Evolutionary conservation across 2,329 filamentous ascomycete genomes (phyloP), one percentile per base, ranked within the genome.

Genomic region (Exophiala phaeomuriformis): DNA sequence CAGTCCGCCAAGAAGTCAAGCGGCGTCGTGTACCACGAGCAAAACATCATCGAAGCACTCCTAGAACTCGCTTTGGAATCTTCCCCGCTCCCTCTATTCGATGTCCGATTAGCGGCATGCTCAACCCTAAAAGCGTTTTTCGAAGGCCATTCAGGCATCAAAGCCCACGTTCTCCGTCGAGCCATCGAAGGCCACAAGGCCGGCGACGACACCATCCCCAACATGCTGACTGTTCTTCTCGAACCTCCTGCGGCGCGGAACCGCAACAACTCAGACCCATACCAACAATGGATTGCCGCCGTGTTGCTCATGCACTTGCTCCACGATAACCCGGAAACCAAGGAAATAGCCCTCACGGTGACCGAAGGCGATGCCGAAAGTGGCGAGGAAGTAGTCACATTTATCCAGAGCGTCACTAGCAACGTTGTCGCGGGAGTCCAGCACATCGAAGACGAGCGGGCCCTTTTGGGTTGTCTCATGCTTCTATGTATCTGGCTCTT

Each of bases 111-210:
- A 64, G 87, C 91, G 19, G 90, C 88, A 27, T 93, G 87, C 67
- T 85, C 91, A 63, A 95, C 91, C 64, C 81, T 98, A 57, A 90
- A 95, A 68, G 89, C 93, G 1, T 98, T 98, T 69, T 89, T 96
- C 64, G 83, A 81, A 63, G 83, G 85, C 43, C 90, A 97, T 67
- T 72, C 83, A 36, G 83, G 86, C 52, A 91, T 96, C 56, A 84
- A 86, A 43, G 76, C 84, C 49, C 90, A 97, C 70, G 96, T 97
- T 64, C 75, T 97, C 19, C 79, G 84, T 49, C 80, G 91, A 64
- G 93, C 93, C 2, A 95, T 98, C 59, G 87, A 91, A 55, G 90
- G 91, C 0, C 88, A 96, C 68, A 74, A 78, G 47, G 83, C 83
- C 39, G 87, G 85, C 1, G 78, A 82, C 42, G 85, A 95, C 64